These are phyloP conservation scores for Monosporascus sp. DNA, from an alignment of 2,329 filamentous ascomycete species.

Conservation along the genomic window DNA sequence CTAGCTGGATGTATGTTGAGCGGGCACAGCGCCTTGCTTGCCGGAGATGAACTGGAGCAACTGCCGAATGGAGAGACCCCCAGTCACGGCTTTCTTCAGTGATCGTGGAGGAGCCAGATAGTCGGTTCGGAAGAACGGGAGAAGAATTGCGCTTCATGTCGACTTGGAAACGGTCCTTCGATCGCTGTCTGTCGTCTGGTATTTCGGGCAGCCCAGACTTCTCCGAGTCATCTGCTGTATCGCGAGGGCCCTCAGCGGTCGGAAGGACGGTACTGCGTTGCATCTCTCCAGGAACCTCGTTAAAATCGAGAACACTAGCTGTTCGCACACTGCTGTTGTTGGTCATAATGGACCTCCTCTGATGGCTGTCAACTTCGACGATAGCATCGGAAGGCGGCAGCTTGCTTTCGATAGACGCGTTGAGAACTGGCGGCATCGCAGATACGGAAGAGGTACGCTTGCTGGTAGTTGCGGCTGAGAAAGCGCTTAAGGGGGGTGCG, in stretches of 20 bases:
- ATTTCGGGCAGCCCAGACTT: slow-evolving; percentile 35
- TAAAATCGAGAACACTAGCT: slow-evolving; percentile 34
- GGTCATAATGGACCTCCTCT: slow-evolving; percentile 24
- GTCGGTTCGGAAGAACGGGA: slow-evolving; percentile 39
- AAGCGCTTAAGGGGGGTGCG: slow-evolving; percentile 28
- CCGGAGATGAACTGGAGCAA: slow-evolving; percentile 38
- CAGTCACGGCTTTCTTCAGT: slow-evolving; percentile 34
- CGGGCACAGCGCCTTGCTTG: slow-evolving; percentile 35
- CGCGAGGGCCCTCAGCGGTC: slow-evolving; percentile 3
- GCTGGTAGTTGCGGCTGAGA: slow-evolving; percentile 5
- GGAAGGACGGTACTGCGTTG: slow-evolving; percentile 18
- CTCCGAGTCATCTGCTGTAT: slow-evolving; percentile 27
- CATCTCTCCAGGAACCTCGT: slow-evolving; percentile 21
- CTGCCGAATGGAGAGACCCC: slow-evolving; percentile 46
- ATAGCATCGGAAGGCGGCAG: slow-evolving; percentile 17
- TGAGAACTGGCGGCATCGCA: slow-evolving; percentile 34
- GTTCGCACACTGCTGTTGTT: slow-evolving; percentile 33
- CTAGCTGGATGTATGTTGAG: slow-evolving; percentile 33
- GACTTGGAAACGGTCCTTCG: slow-evolving; percentile 12
- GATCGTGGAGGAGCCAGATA: slow-evolving; percentile 29
- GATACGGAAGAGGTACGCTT: slow-evolving; percentile 38
- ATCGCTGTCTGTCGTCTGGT: slow-evolving; percentile 8
- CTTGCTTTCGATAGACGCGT: slow-evolving; percentile 21
- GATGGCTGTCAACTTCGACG: slow-evolving; percentile 15
- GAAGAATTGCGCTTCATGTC: slow-evolving; percentile 42